Percentiles rank a stretch among this genome's conserved stretches.
Evolutionary conservation across 2,329 filamentous ascomycete species (phyloP).

Genomic region (Chrysoporthe puriensis): DNA sequence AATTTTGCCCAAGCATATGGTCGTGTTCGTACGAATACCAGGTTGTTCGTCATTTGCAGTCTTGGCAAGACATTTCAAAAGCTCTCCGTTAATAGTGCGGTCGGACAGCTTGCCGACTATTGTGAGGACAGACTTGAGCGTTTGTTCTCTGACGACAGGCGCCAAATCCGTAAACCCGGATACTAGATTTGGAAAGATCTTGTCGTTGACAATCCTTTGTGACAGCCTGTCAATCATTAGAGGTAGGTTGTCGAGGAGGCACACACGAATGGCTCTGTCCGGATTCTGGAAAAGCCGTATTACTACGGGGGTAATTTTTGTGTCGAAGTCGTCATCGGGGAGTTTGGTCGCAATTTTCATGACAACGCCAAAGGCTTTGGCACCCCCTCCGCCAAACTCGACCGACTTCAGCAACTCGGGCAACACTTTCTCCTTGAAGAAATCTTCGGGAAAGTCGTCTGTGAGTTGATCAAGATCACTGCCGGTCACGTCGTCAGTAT

Average conservation of each 20-base stretch:
- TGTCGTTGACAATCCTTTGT: slow-evolving; percentile 90
- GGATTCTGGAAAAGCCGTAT: slow-evolving; percentile 88
- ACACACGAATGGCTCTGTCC: slow-evolving; percentile 89
- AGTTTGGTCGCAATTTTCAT: slow-evolving; percentile 91
- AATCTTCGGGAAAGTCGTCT: slow-evolving; percentile 96
- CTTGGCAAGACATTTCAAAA: slow-evolving; percentile 88
- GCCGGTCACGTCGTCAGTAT: slow-evolving; percentile 45
- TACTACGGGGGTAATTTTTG: slow-evolving; percentile 81
- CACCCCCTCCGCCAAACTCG: slow-evolving; percentile 95
- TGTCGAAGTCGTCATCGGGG: slow-evolving; percentile 85
- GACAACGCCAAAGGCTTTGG: slow-evolving; percentile 84
- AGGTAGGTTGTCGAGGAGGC: slow-evolving; percentile 84
- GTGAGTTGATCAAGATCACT: slow-evolving; percentile 81
- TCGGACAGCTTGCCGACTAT: slow-evolving; percentile 90
- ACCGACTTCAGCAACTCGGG: slow-evolving; percentile 97
- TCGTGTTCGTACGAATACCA: slow-evolving; percentile 96
- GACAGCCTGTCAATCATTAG: slow-evolving; percentile 89
- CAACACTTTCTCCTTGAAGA: slow-evolving; percentile 95
- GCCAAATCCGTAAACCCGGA: slow-evolving; percentile 92
- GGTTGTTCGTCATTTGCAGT: slow-evolving; percentile 98
- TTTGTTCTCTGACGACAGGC: slow-evolving; percentile 92
- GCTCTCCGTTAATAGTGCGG: slow-evolving; percentile 88
- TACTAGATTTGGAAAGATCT: slow-evolving; percentile 94
- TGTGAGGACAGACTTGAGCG: slow-evolving; percentile 88
- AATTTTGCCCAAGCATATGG: slow-evolving; percentile 95